These are phyloP conservation scores for Cladosporium cucumerinum DNA, from an alignment of 2,329 filamentous ascomycete genomes.

Conservation along the genomic window DNA sequence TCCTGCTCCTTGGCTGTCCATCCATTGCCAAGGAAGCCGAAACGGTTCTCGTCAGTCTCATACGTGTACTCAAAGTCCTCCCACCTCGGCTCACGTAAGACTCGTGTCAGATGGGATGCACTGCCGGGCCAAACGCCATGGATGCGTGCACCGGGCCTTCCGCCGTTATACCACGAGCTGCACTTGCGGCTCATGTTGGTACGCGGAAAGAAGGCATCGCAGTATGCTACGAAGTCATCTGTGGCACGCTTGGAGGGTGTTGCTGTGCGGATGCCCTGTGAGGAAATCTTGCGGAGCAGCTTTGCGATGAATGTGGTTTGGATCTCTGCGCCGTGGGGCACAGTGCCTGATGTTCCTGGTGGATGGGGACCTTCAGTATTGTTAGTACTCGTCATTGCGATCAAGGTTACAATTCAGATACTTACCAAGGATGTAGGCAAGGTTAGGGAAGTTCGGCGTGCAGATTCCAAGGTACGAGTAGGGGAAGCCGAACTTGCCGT, in stretches of 20 bases:
- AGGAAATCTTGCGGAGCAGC: slow-evolving; percentile 62
- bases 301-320: slow-evolving; percentile 64
- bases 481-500: slow-evolving; percentile 35
- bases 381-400: background rate
- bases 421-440: slow-evolving; percentile 26
- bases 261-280: slow-evolving; percentile 64
- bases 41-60: slow-evolving; percentile 47
- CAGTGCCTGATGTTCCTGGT: slow-evolving; percentile 60
- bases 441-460: slow-evolving; percentile 27
- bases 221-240: slow-evolving; percentile 36
- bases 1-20: slow-evolving; percentile 60
- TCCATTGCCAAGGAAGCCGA: slow-evolving; percentile 66
- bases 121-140: slow-evolving; percentile 70
- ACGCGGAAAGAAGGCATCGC: slow-evolving; percentile 48
- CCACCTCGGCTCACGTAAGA: slow-evolving; percentile 56
- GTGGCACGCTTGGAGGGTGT: slow-evolving; percentile 56
- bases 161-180: slow-evolving; percentile 70
- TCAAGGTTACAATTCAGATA: background rate
- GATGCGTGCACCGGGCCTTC: slow-evolving; percentile 58
- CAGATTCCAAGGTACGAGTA: slow-evolving; percentile 29
- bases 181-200: slow-evolving; percentile 60
- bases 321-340: slow-evolving; percentile 60
- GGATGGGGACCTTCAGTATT: slow-evolving; percentile 47
- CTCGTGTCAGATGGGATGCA: slow-evolving; percentile 57
- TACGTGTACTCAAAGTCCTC: slow-evolving; percentile 58